Conservation (phyloP, 768 basidiomycete genomes). For the Boletus bicolor region DNA sequence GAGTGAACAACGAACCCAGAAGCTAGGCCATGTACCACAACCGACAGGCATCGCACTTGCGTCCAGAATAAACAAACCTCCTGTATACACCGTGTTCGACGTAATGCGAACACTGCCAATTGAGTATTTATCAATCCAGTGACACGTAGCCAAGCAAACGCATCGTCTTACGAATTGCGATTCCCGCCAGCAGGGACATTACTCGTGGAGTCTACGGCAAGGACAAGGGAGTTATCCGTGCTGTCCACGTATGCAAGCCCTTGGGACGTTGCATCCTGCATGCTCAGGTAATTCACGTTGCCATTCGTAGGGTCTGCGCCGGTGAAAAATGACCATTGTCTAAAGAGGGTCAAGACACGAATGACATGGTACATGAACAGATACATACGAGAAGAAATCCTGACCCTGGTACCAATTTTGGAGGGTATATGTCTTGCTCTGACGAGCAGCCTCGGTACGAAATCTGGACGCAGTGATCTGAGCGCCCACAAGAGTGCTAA, state of each 20-base stretch:
- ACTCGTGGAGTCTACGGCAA: conserved; percentile 59
- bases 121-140: neutral
- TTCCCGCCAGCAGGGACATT: conserved; percentile 45
- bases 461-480: conserved; percentile 12
- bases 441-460: neutral
- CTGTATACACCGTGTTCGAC: conserved; percentile 52
- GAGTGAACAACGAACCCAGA: conserved; percentile 35
- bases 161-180: conserved; percentile 46
- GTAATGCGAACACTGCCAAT: conserved; percentile 59
- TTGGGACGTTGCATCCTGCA: conserved; percentile 43
- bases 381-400: conserved; percentile 53
- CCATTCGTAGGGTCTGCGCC: conserved; percentile 67
- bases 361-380: neutral
- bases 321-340: conserved; percentile 63
- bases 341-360: conserved; percentile 25
- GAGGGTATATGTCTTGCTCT: conserved; percentile 29
- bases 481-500: conserved; percentile 32
- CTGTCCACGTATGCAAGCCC: conserved; percentile 58
- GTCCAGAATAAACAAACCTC: conserved; percentile 73
- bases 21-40: conserved; percentile 61
- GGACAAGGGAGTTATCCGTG: conserved; percentile 44
- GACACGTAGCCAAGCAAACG: neutral
- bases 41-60: conserved; percentile 67
- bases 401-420: conserved; percentile 40
- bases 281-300: conserved; percentile 55